These are phyloP conservation scores for Neocatenulostroma microsporum DNA, from an alignment of 2,329 filamentous ascomycete species.

Conservation along the genomic window DNA sequence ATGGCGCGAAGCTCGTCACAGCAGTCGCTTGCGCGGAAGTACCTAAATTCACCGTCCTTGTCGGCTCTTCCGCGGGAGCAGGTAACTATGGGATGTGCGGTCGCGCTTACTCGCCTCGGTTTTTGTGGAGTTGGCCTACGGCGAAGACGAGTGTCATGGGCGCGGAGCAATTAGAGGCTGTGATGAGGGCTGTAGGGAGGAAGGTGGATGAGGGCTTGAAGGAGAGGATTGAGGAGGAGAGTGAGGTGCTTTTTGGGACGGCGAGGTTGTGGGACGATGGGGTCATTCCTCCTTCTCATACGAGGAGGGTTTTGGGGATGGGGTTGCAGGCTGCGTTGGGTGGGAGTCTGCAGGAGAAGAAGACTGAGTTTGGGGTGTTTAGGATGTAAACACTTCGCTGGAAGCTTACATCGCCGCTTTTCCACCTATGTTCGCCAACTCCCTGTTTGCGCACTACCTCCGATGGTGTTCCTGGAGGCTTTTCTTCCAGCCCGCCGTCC, in stretches of 20 bases:
- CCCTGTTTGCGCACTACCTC: too few relatives aligned
- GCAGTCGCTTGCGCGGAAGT: conserved; percentile 91
- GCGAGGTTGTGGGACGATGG: conserved; percentile 75
- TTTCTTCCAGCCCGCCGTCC: too few relatives aligned
- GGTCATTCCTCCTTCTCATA: conserved; percentile 44
- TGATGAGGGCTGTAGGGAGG: conserved; percentile 92
- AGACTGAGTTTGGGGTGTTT: conserved; percentile 34
- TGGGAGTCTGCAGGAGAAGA: conserved; percentile 27
- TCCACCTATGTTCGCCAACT: too few relatives aligned
- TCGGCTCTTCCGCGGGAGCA: conserved; percentile 87
- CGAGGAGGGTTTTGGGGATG: conserved; percentile 42
- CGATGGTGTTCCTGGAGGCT: too few relatives aligned
- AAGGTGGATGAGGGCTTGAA: conserved; percentile 72
- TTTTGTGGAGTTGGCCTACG: conserved; percentile 96
- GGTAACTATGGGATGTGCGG: conserved; percentile 99
- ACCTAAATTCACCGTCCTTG: conserved; percentile 92
- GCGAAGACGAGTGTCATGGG: conserved; percentile 97
- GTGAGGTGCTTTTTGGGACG: conserved; percentile 78
- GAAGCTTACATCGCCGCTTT: too few relatives aligned
- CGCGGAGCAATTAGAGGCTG: conserved; percentile 76
- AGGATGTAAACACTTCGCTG: too few relatives aligned
- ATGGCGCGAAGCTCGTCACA: conserved; percentile 92
- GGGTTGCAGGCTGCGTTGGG: conserved; percentile 39
- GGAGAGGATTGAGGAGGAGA: conserved; percentile 80
- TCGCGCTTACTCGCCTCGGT: conserved; percentile 80